phyloP scores from a whole-genome alignment of 495 filamentous ascomycete species.

The Xylona heveae region DNA sequence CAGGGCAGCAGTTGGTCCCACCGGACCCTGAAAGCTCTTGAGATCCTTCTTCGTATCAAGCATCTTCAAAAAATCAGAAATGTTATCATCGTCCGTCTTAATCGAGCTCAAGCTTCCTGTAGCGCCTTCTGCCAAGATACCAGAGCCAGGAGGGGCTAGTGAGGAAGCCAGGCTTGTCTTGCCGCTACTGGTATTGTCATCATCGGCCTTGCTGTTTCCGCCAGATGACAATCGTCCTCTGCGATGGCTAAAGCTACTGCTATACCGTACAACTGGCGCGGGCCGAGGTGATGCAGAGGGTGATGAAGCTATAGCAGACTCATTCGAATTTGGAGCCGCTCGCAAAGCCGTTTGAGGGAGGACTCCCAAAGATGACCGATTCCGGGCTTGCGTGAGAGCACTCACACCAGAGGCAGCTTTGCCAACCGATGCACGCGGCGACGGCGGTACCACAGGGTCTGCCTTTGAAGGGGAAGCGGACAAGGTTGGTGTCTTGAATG shows the following conservation, averaged over 20 bases:
- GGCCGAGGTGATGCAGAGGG: conserved; percentile 55
- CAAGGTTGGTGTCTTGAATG: conserved; percentile 86
- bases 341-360: conserved; percentile 45
- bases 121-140: conserved; percentile 49
- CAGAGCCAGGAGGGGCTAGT: conserved; percentile 64
- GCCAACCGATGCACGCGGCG: conserved; percentile 37
- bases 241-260: conserved; percentile 77
- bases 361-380: conserved; percentile 40
- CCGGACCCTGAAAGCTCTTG: conserved; percentile 33
- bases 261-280: conserved; percentile 43
- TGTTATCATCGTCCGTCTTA: conserved; percentile 73
- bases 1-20: conserved; percentile 30
- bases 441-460: conserved; percentile 29
- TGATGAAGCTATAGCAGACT: conserved; percentile 36
- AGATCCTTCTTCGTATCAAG: conserved; percentile 65
- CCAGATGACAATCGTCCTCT: conserved; percentile 55
- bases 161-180: conserved; percentile 72
- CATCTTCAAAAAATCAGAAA: conserved; percentile 76
- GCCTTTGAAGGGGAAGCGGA: conserved; percentile 62
- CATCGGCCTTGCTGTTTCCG: conserved; percentile 48
- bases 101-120: conserved; percentile 57
- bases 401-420: conserved; percentile 28
- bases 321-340: conserved; percentile 26
- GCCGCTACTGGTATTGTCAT: conserved; percentile 72
- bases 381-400: conserved; percentile 38